phyloP scores from a whole-genome alignment of 1,284 basidiomycete genomes.

The Heliocybe sulcata region DNA sequence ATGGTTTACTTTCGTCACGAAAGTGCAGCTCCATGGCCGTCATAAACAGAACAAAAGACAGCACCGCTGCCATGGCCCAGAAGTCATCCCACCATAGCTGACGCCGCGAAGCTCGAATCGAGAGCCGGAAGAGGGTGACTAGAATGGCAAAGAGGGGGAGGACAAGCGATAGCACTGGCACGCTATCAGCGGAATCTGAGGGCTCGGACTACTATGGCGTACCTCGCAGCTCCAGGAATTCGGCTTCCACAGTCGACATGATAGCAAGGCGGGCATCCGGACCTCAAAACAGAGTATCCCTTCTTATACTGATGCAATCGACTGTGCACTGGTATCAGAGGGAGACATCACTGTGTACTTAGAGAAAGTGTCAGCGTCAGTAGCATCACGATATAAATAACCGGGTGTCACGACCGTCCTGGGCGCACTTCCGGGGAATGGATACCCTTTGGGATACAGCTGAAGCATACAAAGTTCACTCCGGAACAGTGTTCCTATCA shows the following conservation, averaged over 20 bases:
- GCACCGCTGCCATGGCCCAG: neutral
- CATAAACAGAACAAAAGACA: neutral
- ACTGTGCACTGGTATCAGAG: too few species aligned
- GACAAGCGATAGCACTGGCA: neutral
- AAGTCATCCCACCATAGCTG: neutral
- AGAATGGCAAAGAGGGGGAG: neutral
- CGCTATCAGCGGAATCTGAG: neutral
- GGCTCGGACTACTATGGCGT: neutral
- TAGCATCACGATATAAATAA: too few species aligned
- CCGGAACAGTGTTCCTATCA: too few species aligned
- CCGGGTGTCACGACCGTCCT: too few species aligned
- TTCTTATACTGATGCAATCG: too few species aligned
- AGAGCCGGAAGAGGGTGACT: neutral
- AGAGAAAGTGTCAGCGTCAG: too few species aligned
- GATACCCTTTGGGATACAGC: too few species aligned
- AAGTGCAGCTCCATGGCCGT: neutral
- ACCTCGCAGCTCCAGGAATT: neutral
- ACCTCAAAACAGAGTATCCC: too few species aligned
- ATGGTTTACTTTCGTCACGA: neutral
- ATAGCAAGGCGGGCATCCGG: too few species aligned
- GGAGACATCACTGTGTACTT: too few species aligned
- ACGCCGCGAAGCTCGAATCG: neutral
- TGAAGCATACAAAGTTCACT: too few species aligned
- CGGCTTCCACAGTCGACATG: neutral
- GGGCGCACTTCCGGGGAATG: too few species aligned